Evolutionary conservation across 2,329 filamentous ascomycete genomes (phyloP), one percentile per base, ranked within the genome.

Genomic region (Colletotrichum ledebouriae): DNA sequence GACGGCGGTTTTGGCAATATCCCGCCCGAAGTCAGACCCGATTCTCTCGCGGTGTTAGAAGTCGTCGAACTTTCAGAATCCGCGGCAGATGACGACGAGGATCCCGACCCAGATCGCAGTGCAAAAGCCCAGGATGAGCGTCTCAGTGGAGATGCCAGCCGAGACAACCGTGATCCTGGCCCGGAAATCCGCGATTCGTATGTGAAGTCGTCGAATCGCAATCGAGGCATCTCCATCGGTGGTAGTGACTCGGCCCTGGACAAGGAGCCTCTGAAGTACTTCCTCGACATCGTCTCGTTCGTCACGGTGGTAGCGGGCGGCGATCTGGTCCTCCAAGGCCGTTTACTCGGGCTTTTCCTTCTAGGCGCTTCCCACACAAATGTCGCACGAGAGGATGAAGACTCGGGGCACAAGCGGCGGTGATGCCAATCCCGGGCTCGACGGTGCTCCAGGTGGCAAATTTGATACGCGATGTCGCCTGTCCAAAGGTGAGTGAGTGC

Each of bases 361-460:
- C 47, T 20, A 33, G 11, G 4, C 17, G 33, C 15, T 33, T 67
- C 37, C 44, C 59, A 12, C 22, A n/a, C 3, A 63, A 2, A 6
- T 22, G 52, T 29, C 63, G 22, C 41, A 58, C 58, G 6, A 81
- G 77, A 3, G 79, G 79, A 6, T 73, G 71, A 0, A 82, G 76
- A 1, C 80, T 82, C 4, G 80, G 80, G 1, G 79, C 64, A 0
- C 73, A 77, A 3, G 79, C 76, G 4, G 81, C 79, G 1, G 76
- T 78, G 47, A 83, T 80, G 39, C 78, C 81, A 25, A 82, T 77
- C 0, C 80, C 80, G 4, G 79, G 79, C 68, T 83, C 81, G 37
- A 82, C 76, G 17, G 81, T 81, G 2, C 79, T 82, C 81, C 81
- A 84, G 67, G 83, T 81, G n/a, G 81, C 79, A 6, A 83, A 74